Evolutionary conservation across 306 rosid species (phyloP).

Genomic region (Vigna hirtella): DNA sequence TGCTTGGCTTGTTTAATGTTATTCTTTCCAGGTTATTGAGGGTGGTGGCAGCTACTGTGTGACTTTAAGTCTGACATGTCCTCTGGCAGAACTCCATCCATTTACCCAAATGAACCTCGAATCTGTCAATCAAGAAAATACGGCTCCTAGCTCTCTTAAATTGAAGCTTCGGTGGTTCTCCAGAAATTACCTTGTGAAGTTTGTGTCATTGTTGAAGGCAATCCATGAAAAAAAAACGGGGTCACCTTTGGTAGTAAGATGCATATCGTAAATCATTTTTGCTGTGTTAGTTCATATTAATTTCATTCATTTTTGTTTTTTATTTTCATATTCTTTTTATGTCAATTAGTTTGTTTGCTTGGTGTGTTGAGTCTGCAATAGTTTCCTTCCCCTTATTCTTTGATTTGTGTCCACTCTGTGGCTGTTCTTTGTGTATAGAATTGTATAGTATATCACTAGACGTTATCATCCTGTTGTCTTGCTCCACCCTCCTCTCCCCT

Average conservation of each 20-base stretch:
- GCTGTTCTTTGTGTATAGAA: conserved; percentile 60
- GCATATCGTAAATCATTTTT: conserved; percentile 50
- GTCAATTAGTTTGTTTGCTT: conserved; percentile 45
- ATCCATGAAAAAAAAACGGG: conserved; percentile 59
- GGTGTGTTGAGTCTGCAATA: conserved; percentile 43
- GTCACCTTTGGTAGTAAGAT: conserved; percentile 66
- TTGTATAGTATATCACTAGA: conserved; percentile 43
- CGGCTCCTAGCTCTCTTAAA: conserved; percentile 45
- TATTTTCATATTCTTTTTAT: conserved; percentile 24
- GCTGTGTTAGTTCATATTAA: conserved; percentile 55
- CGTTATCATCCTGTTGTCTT: conserved; percentile 11
- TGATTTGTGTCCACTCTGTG: conserved; percentile 49
- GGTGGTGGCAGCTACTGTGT: conserved; percentile 55
- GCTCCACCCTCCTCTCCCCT: not conserved
- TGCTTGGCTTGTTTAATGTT: conserved; percentile 35
- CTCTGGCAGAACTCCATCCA: conserved; percentile 46
- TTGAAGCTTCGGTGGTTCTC: conserved; percentile 85
- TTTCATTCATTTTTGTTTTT: conserved; percentile 69
- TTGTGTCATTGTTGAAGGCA: conserved; percentile 79
- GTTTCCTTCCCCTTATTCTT: conserved; percentile 57
- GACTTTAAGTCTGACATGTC: conserved; percentile 59
- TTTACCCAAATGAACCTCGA: conserved; percentile 46
- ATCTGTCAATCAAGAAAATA: conserved; percentile 44
- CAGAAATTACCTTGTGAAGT: conserved; percentile 64
- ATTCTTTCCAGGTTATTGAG: conserved; percentile 67